Conservation (phyloP, 73 alveolate species). For the Tetrahymena thermophila region DNA sequence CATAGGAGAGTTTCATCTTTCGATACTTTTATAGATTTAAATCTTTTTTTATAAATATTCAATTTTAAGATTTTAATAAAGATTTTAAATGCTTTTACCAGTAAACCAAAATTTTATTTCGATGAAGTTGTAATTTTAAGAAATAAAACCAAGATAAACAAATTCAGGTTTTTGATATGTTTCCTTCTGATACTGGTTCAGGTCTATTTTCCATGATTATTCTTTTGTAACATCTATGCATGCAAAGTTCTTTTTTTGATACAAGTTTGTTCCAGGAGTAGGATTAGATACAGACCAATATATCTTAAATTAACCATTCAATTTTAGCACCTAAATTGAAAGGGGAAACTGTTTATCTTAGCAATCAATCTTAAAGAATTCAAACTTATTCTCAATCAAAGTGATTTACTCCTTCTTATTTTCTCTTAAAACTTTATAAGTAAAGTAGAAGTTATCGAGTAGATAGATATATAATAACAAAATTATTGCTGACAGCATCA, state of each 20-base stretch:
- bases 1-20: background rate
- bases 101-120: background rate
- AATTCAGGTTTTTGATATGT: background rate
- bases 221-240: background rate
- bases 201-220: background rate
- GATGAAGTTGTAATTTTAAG: background rate
- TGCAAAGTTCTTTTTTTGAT: background rate
- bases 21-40: background rate
- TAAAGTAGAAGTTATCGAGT: background rate
- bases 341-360: background rate
- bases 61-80: background rate
- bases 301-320: background rate
- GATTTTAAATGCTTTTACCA: background rate
- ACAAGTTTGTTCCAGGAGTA: background rate
- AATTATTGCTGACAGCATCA: background rate
- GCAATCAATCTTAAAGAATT: background rate
- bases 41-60: background rate
- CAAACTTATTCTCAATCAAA: background rate
- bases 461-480: background rate
- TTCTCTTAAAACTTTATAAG: background rate
- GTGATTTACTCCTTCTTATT: background rate
- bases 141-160: background rate
- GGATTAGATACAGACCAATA: background rate
- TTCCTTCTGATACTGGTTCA: background rate
- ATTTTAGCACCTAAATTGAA: background rate